Evolutionary conservation across 1,284 basidiomycete species (phyloP).

Genomic region (Garcileccinum viscosum): DNA sequence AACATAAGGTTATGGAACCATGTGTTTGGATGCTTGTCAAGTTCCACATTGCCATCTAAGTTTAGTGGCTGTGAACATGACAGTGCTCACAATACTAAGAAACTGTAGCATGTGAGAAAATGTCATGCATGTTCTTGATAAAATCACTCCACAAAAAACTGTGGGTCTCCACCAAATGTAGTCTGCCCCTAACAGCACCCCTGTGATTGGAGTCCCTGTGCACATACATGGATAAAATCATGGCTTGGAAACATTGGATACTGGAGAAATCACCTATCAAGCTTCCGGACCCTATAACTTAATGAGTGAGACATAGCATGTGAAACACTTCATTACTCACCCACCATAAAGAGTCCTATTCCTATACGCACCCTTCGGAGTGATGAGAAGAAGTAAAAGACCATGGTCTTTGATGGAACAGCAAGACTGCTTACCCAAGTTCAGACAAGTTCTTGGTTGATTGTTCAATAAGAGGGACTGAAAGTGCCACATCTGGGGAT

Average conservation of each 20-base stretch:
- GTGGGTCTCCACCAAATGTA: slow-evolving; percentile 34
- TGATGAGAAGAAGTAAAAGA: background rate
- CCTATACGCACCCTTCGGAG: slow-evolving; percentile 31
- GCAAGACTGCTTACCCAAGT: slow-evolving; percentile 33
- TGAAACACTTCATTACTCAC: slow-evolving; percentile 9
- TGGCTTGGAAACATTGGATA: too few species aligned
- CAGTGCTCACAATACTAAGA: slow-evolving; percentile 9
- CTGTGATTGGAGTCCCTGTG: slow-evolving; percentile 32
- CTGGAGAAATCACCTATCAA: slow-evolving; percentile 25
- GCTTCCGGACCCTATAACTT: slow-evolving; percentile 29
- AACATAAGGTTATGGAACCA: too few species aligned
- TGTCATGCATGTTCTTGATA: background rate
- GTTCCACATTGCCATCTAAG: background rate
- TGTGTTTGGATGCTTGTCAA: too few species aligned
- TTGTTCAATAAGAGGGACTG: slow-evolving; percentile 38
- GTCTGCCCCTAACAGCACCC: slow-evolving; percentile 29
- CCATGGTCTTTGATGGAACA: background rate
- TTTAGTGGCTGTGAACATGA: slow-evolving; percentile 12
- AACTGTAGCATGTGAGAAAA: slow-evolving; percentile 16
- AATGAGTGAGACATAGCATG: background rate
- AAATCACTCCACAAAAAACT: slow-evolving; percentile 33
- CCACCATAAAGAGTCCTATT: slow-evolving; percentile 29
- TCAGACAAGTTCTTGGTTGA: slow-evolving; percentile 42
- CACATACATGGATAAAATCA: background rate
- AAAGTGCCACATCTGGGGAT: slow-evolving; percentile 39